Conservation (phyloP, 202 grass and related monocot species). For the Cymbopogon flexuosus region DNA sequence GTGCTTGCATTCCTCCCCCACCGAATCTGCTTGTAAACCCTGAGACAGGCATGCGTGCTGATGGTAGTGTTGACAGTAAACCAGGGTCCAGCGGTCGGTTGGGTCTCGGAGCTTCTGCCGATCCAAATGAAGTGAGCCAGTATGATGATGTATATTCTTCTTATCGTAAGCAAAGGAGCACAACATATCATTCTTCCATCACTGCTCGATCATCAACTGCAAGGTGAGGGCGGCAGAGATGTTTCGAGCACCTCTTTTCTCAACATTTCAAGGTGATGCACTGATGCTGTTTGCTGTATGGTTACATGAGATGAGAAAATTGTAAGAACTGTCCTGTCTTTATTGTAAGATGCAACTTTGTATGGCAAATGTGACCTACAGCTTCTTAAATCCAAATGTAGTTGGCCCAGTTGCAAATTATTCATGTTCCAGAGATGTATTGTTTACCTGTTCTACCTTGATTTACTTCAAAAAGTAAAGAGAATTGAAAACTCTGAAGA, state of each 20-base stretch:
- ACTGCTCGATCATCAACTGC: conserved; percentile 53
- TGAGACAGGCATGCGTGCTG: conserved; percentile 69
- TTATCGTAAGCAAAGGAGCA: conserved; percentile 92
- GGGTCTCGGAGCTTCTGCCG: conserved; percentile 64
- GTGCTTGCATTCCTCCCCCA: conserved; percentile 82
- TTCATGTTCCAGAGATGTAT: background rate
- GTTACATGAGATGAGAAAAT: background rate
- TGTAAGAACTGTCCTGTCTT: background rate
- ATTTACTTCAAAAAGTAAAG: background rate
- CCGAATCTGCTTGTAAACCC: conserved; percentile 65
- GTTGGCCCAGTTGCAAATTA: background rate
- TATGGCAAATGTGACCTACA: background rate
- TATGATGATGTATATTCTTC: conserved; percentile 91
- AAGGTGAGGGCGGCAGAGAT: conserved; percentile 35
- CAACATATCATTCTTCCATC: conserved; percentile 77
- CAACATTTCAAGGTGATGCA: background rate
- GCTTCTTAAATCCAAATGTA: background rate
- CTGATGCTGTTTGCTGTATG: background rate
- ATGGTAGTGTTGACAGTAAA: conserved; percentile 58
- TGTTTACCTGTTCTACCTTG: background rate
- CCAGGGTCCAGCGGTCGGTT: conserved; percentile 47
- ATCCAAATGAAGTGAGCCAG: conserved; percentile 66
- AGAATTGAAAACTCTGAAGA: too few species aligned
- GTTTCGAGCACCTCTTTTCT: background rate
- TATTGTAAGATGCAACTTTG: conserved; percentile 33